Base-by-base conservation (phyloP, 2,329 filamentous ascomycete species). In the Aureobasidium uvarum region DNA sequence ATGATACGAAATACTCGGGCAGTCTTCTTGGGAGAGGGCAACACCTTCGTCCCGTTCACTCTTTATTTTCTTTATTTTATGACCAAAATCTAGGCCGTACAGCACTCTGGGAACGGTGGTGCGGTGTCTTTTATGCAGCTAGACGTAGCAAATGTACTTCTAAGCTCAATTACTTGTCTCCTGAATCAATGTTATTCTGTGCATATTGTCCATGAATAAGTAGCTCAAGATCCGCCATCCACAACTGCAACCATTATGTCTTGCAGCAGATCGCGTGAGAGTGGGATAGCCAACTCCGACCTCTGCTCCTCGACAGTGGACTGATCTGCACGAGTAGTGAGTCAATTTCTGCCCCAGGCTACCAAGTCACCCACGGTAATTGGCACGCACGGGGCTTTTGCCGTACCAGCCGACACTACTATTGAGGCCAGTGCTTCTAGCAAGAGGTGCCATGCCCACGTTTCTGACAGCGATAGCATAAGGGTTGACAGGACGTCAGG, bases 1-100 rank as follows among this genome's bases (percentile, higher is more conserved):
- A 63, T 54, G 60, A 63, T 45, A 51, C 23, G 58, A 63, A 67
- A 46, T 20, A 56, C 41, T 65, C 56, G 66, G 64, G 64, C 66
- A 45, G 50, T 64, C 51, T 64, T 64, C 62, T 65, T 65, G 63
- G 63, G 63, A 65, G 41, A 31, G 48, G 56, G 43, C 45, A 38
- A 51, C 31, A 25, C 33, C 52, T 33, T 58, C 45, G 25, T 65
- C 63, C 63, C 41, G 63, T 65, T 65, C 63, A 65, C 54, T 65
- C 63, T 63, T 63, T 63, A 38, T 51, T 23, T 41, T 50, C 23
- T 41, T 51, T 62, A 60, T 62, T 20, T 63, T 38, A 54, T 63
- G 60, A 52, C 48, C 60, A 31, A 25, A 45, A 63, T 45, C 20
- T 33, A 63, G 60, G 60, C 60, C 60, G 45, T 33, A 63, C 60